phyloP scores from a whole-genome alignment of 31 red algal genomes.

The Pterothamnion heteromorphum region DNA sequence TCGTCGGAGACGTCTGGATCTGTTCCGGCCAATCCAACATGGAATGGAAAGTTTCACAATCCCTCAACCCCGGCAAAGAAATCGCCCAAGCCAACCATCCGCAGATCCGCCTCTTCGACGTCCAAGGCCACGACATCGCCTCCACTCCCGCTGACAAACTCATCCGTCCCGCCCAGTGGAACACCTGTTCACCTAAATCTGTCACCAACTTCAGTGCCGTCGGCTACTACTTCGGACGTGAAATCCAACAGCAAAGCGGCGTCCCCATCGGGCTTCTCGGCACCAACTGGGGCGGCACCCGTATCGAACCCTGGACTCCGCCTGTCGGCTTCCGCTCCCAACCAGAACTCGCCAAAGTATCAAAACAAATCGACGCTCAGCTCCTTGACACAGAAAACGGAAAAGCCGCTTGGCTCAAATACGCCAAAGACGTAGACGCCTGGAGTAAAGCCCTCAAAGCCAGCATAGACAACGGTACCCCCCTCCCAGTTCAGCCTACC shows the following conservation, averaged over 20 bases:
- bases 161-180: not conserved
- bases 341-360: not conserved
- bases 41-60: not conserved
- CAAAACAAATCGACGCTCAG: not conserved
- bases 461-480: not conserved
- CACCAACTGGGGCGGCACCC: not conserved
- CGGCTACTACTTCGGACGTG: not conserved
- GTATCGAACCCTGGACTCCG: not conserved
- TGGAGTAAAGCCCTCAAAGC: not conserved
- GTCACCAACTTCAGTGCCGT: not conserved
- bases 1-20: not conserved
- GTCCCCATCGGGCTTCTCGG: not conserved
- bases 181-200: not conserved
- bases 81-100: not conserved
- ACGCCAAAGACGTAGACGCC: not conserved
- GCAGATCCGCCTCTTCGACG: not conserved
- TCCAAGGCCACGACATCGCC: not conserved
- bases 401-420: not conserved
- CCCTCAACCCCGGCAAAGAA: not conserved
- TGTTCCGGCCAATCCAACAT: not conserved
- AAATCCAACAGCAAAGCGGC: not conserved
- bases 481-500: not conserved
- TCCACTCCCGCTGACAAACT: not conserved
- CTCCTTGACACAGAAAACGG: not conserved
- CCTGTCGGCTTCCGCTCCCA: not conserved